Base-by-base conservation (phyloP, 495 filamentous ascomycete species). In the Talaromyces adpressus region DNA sequence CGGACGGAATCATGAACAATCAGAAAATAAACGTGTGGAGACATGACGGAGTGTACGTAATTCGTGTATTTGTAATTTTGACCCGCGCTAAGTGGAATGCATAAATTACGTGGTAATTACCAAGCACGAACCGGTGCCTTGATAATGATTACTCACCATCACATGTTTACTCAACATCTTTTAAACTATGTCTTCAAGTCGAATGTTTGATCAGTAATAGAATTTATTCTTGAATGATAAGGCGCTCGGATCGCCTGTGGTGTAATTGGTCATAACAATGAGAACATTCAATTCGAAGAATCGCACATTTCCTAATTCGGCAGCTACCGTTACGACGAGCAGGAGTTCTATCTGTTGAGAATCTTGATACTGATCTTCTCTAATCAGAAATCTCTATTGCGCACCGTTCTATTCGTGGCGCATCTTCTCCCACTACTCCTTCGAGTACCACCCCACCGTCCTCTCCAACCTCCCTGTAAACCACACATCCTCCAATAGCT, bases 401-500 rank as follows among this genome's bases (percentile, higher is more conserved):
- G 8, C 41, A 18, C 41, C 16, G 18, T 4, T 1, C 41, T 49
- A 49, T 12, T 16, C 11, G 9, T 8, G 45, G 6, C 45, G 16
- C 4, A 45, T 18, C 16, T 6, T n/a, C 3, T 45, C 16, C 9
- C 39, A 49, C n/a, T 49, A n/a, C 45, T 49, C 45, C n/a, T 20
- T 49, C 45, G 45, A 49, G n/a, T 49, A 49, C 45, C 45, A 49
- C 6, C 45, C 45, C 45, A 49, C 45, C 18, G n/a, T 49, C 45
- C 45, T 20, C 45, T 49, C 5, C 6, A 18, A 49, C 2, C 45
- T 22, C 45, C 18, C 39, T 16, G 16, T 45, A 18, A 68, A 68
- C 64, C 66, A 68, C 6, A 52, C 36, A 41, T 71, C 71, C 18
- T 59, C 57, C 64, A 71, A 65, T 29, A 73, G 66, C 59, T 61